A percentile compares a stretch with the other conserved stretches of the same genome.
These are phyloP conservation scores for Linum tenue DNA, from an alignment of 345 rosid species.

Conservation along the genomic window DNA sequence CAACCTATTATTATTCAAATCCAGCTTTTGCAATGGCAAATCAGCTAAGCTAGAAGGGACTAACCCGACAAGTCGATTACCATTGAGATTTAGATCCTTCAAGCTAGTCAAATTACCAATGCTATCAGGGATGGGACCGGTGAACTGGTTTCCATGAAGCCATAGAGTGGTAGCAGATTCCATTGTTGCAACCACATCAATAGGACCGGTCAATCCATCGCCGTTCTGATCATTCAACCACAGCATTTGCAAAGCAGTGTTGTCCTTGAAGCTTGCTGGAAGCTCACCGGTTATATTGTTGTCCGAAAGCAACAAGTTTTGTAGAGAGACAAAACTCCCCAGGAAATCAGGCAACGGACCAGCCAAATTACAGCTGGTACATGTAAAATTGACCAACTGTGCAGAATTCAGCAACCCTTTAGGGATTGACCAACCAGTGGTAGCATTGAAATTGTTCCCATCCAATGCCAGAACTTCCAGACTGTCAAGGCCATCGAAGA, in stretches of 20 bases:
- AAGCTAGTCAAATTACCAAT: conserved; percentile 43
- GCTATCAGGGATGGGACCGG: conserved; percentile 51
- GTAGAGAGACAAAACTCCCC: conserved; percentile 41
- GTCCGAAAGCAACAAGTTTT: conserved; percentile 39
- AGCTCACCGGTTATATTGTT: conserved; percentile 48
- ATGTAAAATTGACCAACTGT: conserved; percentile 49
- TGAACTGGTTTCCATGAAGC: conserved; percentile 73
- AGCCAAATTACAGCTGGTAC: conserved; percentile 53
- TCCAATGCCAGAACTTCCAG: conserved; percentile 57
- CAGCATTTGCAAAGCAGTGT: conserved; percentile 36
- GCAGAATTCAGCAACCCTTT: conserved; percentile 34
- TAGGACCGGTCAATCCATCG: conserved; percentile 43
- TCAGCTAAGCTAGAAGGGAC: conserved; percentile 44
- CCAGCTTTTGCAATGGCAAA: conserved; percentile 38
- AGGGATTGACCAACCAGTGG: conserved; percentile 61
- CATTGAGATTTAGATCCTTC: conserved; percentile 52
- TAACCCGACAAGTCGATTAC: conserved; percentile 48
- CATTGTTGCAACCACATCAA: conserved; percentile 52
- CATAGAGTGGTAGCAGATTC: conserved; percentile 41
- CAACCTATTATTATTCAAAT: conserved; percentile 56
- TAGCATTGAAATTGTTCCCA: conserved; percentile 41
- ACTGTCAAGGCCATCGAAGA: conserved; percentile 41
- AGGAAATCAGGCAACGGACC: conserved; percentile 65
- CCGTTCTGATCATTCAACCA: conserved; percentile 61
- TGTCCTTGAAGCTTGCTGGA: conserved; percentile 36